A percentile compares a stretch with the other conserved stretches of the same genome.
Conservation (phyloP, 257 asterid species). For the Nicotiana obtusifolia region DNA sequence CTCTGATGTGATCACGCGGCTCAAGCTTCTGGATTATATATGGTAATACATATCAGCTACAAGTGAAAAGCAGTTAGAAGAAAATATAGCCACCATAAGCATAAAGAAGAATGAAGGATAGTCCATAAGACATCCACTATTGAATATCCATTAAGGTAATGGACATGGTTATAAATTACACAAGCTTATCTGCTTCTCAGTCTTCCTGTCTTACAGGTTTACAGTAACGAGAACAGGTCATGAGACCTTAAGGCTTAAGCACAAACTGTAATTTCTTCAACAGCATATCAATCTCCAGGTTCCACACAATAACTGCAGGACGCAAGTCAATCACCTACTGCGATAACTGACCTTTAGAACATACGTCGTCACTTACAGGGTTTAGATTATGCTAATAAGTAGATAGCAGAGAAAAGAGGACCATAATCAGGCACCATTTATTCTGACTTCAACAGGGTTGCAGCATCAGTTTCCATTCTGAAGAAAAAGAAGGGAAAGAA, state of each 20-base stretch:
- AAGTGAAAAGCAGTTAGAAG: background rate
- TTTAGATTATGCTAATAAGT: background rate
- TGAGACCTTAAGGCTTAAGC: background rate
- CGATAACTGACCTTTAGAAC: slow-evolving; percentile 7
- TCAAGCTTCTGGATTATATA: background rate
- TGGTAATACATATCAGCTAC: background rate
- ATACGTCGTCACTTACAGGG: slow-evolving; percentile 21
- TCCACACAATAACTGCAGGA: slow-evolving; percentile 19
- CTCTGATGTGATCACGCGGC: background rate
- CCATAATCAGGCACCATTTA: background rate
- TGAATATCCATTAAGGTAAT: slow-evolving; percentile 4
- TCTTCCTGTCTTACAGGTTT: background rate
- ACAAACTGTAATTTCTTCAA: background rate
- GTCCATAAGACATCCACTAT: slow-evolving; percentile 5
- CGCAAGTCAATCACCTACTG: slow-evolving; percentile 20
- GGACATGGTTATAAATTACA: background rate
- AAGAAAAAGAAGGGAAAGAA: background rate
- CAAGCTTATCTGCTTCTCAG: background rate
- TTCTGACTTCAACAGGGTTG: background rate
- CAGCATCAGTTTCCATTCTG: slow-evolving; percentile 4
- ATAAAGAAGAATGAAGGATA: background rate
- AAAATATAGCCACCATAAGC: background rate
- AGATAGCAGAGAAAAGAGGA: slow-evolving; percentile 1
- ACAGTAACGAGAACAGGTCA: background rate
- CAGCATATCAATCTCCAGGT: background rate